Percentiles rank a stretch among this genome's conserved stretches.
These are phyloP conservation scores for Talaromyces funiculosus DNA, from an alignment of 2,329 filamentous ascomycete genomes.

Conservation along the genomic window DNA sequence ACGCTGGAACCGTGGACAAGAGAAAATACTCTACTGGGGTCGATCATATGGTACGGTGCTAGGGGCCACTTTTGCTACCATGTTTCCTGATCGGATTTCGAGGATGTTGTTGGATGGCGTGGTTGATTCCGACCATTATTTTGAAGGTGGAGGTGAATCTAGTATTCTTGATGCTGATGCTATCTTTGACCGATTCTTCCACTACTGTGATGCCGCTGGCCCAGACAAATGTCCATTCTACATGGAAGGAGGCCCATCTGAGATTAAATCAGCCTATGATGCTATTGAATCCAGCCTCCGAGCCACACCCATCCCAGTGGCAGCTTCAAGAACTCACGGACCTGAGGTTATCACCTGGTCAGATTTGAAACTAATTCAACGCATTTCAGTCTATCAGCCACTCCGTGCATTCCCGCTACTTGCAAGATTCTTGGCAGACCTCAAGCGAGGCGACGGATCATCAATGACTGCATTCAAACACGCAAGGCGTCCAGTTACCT, in stretches of 20 bases:
- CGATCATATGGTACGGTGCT: conserved; percentile 44
- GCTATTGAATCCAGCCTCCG: conserved; percentile 21
- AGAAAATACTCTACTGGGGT: conserved; percentile 38
- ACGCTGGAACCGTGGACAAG: conserved; percentile 24
- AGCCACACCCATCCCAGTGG: conserved; percentile 26
- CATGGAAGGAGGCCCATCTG: conserved; percentile 20
- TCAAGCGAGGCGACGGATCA: conserved; percentile 23
- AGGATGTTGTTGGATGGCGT: conserved; percentile 33
- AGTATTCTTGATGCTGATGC: conserved; percentile 29
- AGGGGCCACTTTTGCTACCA: conserved; percentile 42
- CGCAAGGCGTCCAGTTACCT: conserved; percentile 20
- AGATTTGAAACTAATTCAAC: conserved; percentile 27
- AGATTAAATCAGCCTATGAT: conserved; percentile 24
- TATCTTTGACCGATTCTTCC: conserved; percentile 29
- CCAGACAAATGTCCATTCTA: conserved; percentile 28
- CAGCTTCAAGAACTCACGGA: conserved; percentile 24
- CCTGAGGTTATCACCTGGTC: conserved; percentile 34
- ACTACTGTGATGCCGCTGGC: conserved; percentile 29
- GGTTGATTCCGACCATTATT: conserved; percentile 33
- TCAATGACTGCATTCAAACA: conserved; percentile 29
- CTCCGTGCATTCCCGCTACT: conserved; percentile 25
- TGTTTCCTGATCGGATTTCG: conserved; percentile 38
- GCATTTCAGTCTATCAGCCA: conserved; percentile 30
- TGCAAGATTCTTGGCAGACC: conserved; percentile 22
- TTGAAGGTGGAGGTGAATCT: conserved; percentile 21